Evolutionary conservation across 2,329 filamentous ascomycete genomes (phyloP).

Genomic region (Neonectria faginata): DNA sequence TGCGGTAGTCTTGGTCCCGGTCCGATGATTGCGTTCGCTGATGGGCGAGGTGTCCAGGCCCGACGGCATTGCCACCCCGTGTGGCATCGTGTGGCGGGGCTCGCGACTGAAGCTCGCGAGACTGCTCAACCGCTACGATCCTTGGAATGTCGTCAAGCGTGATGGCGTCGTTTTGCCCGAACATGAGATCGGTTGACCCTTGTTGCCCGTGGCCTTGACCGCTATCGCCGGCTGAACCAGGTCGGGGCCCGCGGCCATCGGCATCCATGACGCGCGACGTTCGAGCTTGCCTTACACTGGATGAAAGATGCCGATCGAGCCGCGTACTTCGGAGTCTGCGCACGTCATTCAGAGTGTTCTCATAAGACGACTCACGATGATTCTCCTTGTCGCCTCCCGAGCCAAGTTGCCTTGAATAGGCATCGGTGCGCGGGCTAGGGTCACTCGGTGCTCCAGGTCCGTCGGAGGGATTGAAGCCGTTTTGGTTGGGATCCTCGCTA

Average conservation of each 20-base stretch:
- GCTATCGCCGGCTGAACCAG: conserved; percentile 77
- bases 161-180: conserved; percentile 90
- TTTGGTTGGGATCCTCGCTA: conserved; percentile 73
- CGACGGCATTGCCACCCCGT: conserved; percentile 29
- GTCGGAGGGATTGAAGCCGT: conserved; percentile 41
- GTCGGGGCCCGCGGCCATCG: conserved; percentile 71
- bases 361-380: conserved; percentile 81
- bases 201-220: conserved; percentile 48
- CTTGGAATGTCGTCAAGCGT: conserved; percentile 96
- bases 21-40: conserved; percentile 70
- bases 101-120: conserved; percentile 87
- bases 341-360: conserved; percentile 96
- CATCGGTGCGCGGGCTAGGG: conserved; percentile 67
- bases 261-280: conserved; percentile 90
- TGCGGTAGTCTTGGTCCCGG: conserved; percentile 63
- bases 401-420: conserved; percentile 79
- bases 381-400: conserved; percentile 67
- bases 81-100: conserved; percentile 29
- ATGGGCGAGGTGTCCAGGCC: conserved; percentile 68
- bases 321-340: conserved; percentile 90
- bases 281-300: conserved; percentile 89
- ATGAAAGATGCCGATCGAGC: conserved; percentile 93
- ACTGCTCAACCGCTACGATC: conserved; percentile 95
- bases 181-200: conserved; percentile 81
- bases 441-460: conserved; percentile 71